Evolutionary conservation across 495 filamentous ascomycete species (phyloP), one percentile per base, ranked within the genome.

Genomic region (Schizothecium vesticola): DNA sequence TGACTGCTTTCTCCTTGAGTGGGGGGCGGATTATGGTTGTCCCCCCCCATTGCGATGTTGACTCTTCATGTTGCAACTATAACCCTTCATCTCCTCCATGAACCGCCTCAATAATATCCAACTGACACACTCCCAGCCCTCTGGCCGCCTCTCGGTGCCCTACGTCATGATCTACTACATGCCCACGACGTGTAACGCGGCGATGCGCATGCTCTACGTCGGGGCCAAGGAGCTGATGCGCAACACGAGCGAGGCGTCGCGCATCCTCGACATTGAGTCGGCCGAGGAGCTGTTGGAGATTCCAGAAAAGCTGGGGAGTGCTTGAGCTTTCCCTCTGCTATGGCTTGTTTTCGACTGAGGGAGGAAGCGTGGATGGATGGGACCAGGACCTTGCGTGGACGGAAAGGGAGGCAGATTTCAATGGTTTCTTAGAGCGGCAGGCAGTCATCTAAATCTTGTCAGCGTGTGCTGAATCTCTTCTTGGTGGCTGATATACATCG

Each of bases 151-250:
- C 28, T 81, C 79, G 11, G 78, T 80, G 9, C 95, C 94, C 25
- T 99, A 98, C 77, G 93, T 97, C 56, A 86, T 99, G 75, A 81
- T 99, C 51, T 97, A 93, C 81, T 97, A 94, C 79, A 86, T 97
- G 60, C 95, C 95, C 21, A 89, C 87, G 59, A 97, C 94, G 59
- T 93, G 91, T 81, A 96, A 95, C 77, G 85, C 82, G 68, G 90
- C 90, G 69, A 78, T 89, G 75, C 88, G 91, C 62, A 98, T 97
- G 95, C 85, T 93, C 80, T 99, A 99, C 80, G 95, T 95, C 21
- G 89, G 92, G 22, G 94, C 94, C 25, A 96, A 96, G 77, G 94
- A 99, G 81, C 79, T 97, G 79, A 92, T 99, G 88, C 88, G 94
- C 70, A 96, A 90, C 73, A 93, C 91, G 64, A 90, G 91, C 11